Base-by-base conservation (phyloP, 306 rosid species). In the Trifolium fragiferum region DNA sequence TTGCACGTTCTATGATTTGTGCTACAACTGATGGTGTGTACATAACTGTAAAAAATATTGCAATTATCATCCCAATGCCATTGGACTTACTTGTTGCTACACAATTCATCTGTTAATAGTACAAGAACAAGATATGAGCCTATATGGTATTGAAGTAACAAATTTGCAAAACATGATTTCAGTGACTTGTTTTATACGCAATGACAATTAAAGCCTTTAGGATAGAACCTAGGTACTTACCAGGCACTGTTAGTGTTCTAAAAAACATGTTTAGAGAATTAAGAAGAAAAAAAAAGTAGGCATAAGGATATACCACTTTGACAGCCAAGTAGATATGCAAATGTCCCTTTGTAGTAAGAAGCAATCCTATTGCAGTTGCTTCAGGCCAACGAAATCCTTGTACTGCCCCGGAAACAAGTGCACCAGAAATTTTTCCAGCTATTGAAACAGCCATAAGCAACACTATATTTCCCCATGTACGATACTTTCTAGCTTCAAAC, bases 291-390 rank as follows among this genome's bases (percentile, higher is more conserved):
- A 57, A 57, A 10, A 63, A 2, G 6, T 1, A 58, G 27, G 68
- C 14, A 67, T 41, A 49, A 77, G 66, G 46, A 82, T 88, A 70
- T 87, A 88, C 99, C 72, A 72, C 71, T 84, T 86, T 82, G 72
- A 92, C 70, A 61, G 92, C 99, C 68, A 94, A 68, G 89, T 87
- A 94, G 57, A 91, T 85, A 37, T 94, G 98, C 78, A 83, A 85
- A 83, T 94, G 97, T 30, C 98, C 98, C 84, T 94, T 94, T 83
- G 85, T 79, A 20, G 94, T 76, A 63, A 94, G 89, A 66, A 94
- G 96, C 85, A 94, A 75, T 68, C 97, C 97, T 4, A 90, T 87
- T 15, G 93, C 90, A 55, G 90, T 72, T 5, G 96, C 90, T 79
- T 92, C 96, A 0, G 96, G 95, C 99, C 92, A 90, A 23, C 76